Conservation (phyloP, 1,284 basidiomycete species). For the Pseudozyma tsukubaensis region DNA sequence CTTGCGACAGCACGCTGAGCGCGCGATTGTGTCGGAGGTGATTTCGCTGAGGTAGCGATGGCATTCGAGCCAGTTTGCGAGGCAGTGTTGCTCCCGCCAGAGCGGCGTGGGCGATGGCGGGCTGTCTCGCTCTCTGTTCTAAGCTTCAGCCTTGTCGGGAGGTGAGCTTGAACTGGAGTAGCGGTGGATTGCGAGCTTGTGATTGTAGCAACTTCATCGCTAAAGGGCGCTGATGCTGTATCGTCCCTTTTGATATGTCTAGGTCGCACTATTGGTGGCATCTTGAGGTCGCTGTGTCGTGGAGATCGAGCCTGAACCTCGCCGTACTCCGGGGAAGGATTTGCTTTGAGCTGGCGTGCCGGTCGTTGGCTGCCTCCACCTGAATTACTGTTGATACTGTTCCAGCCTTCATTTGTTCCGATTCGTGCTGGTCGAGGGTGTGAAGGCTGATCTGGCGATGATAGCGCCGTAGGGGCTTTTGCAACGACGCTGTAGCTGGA, state of each 20-base stretch:
- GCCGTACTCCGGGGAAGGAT: too few species aligned
- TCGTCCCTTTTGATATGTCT: not conserved
- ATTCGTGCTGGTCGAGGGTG: too few species aligned
- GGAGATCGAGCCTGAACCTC: not conserved
- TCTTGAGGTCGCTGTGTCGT: not conserved
- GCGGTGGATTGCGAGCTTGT: too few species aligned
- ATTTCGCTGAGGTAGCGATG: not conserved
- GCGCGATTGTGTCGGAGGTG: not conserved
- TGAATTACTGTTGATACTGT: too few species aligned
- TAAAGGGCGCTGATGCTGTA: not conserved
- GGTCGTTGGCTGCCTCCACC: too few species aligned
- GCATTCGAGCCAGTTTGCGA: too few species aligned
- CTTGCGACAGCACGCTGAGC: not conserved
- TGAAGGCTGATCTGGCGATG: not conserved
- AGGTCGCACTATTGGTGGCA: not conserved
- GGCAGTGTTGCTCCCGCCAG: not conserved
- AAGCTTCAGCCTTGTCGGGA: too few species aligned
- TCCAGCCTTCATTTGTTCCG: not conserved
- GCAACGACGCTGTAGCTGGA: constrained; percentile 25
- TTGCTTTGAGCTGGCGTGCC: too few species aligned
- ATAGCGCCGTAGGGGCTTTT: not conserved
- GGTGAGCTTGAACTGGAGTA: too few species aligned
- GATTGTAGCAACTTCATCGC: too few species aligned
- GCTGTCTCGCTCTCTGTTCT: not conserved
- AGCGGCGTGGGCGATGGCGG: not conserved